Evolutionary conservation across 805 yeast species (phyloP), one percentile per base, ranked within the genome.

Genomic region (Cyberlindnera mycetangii): DNA sequence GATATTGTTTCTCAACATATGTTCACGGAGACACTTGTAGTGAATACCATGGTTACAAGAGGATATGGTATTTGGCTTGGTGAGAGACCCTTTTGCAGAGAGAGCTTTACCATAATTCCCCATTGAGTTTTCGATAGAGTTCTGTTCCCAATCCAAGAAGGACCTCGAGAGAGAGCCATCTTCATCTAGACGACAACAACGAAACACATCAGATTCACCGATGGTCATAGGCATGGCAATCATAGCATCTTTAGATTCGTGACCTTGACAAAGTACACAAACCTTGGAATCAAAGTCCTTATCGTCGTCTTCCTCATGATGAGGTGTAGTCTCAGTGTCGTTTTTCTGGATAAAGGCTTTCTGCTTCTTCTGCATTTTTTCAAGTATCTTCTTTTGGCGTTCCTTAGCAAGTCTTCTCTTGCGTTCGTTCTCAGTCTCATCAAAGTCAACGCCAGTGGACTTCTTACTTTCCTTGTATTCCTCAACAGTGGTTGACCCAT

Each of bases 11-110:
- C 44, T 32, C 17, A 81, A 50, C 78, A 81, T 63, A 59, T 78
- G 83, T 43, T 83, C 81, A 45, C 74, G 62, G 61, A 84, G 87
- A 63, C 99, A 93, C 16, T 73, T 71, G 52, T 74, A 80, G 62
- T 93, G 99, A 79, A 93, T 83, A 8, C 92, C 88, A 65, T 93
- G 99, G 15, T 96, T 95, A 68, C 99, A 93, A 30, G 96, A 88
- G 9, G 54, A 33, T 2, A 49, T 44, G n/a, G 33, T 34, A 46
- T 32, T 42, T 46, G 41, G 44, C 42, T 37, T 32, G 39, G 15
- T 42, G 24, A 17, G 17, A 5, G 44, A 27, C 18, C 39, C 16
- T 2, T 36, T 37, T 3, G 48, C 39, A 7, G 60, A 52, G 14
- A 58, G 53, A 51, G 61, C 55, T 20, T 18, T 60, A 56, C 48